Conservation (phyloP, 1,139 yeast species). For the Candida freyschussii region DNA sequence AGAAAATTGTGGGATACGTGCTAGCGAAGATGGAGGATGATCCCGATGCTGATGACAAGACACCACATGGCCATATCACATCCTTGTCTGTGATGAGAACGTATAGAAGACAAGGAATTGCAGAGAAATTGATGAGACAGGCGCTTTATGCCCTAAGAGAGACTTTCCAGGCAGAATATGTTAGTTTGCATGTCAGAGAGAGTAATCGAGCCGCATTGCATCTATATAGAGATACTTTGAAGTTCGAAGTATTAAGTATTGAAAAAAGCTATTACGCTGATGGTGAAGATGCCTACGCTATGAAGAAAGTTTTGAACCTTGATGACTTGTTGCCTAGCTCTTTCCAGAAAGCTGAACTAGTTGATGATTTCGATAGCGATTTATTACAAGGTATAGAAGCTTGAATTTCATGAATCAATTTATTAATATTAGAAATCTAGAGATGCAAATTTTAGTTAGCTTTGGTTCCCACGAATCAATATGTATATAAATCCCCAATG, state of each 20-base stretch:
- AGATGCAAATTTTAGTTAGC: no score
- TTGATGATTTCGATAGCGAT: constrained; percentile 49
- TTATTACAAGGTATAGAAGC: constrained; percentile 33
- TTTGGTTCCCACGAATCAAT: no score
- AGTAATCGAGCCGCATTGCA: constrained; percentile 93
- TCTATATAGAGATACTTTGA: constrained; percentile 79
- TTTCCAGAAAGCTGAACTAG: constrained; percentile 41
- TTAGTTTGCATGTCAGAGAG: constrained; percentile 88
- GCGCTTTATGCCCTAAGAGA: constrained; percentile 76
- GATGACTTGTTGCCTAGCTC: constrained; percentile 58
- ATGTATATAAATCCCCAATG: no score
- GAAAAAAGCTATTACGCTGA: constrained; percentile 91
- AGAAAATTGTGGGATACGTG: constrained; percentile 89
- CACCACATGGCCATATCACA: constrained; percentile 92
- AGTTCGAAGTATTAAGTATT: constrained; percentile 74
- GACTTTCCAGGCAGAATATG: constrained; percentile 76
- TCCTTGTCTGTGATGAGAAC: constrained; percentile 93
- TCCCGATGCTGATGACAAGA: constrained; percentile 63
- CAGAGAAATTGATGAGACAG: constrained; percentile 90
- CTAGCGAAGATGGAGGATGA: constrained; percentile 97
- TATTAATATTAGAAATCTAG: no score
- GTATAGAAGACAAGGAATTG: constrained; percentile 91
- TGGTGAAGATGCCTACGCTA: constrained; percentile 98
- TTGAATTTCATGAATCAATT: no score
- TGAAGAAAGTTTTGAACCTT: constrained; percentile 63